Evolutionary conservation across 768 basidiomycete species (phyloP).

Genomic region (Nevesoporus exiguus): DNA sequence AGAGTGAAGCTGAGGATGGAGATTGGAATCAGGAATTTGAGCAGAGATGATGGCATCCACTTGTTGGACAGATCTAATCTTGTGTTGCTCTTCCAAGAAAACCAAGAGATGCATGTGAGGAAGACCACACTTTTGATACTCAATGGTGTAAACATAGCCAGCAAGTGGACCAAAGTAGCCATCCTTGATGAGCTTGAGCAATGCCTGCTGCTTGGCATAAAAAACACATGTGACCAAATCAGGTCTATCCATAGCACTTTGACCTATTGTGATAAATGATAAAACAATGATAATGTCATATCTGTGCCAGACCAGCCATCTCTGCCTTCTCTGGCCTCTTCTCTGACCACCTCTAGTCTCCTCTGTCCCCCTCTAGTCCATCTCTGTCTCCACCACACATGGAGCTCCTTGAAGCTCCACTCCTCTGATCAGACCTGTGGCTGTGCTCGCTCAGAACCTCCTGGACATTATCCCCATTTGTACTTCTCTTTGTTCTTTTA

Average conservation of each 20-base stretch:
- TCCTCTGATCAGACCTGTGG: no score
- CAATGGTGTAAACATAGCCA: slow-evolving; percentile 49
- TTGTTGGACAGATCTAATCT: background rate
- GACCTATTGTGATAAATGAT: no score
- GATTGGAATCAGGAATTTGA: background rate
- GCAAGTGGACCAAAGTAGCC: slow-evolving; percentile 16
- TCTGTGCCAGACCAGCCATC: no score
- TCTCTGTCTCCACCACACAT: no score
- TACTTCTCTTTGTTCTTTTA: no score
- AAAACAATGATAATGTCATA: no score
- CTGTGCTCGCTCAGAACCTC: no score
- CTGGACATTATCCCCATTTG: no score
- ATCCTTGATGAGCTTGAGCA: background rate
- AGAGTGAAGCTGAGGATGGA: background rate
- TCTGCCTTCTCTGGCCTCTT: no score
- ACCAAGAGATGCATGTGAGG: background rate
- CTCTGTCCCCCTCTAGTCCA: no score
- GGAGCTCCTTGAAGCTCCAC: no score
- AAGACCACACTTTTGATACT: slow-evolving; percentile 21
- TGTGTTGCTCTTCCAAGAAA: background rate
- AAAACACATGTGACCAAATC: slow-evolving; percentile 38
- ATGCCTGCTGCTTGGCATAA: background rate
- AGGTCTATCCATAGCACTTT: slow-evolving; percentile 42
- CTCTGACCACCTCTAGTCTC: no score
- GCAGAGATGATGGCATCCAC: background rate